phyloP scores from a whole-genome alignment of 345 rosid genomes.

The Laguncularia racemosa region DNA sequence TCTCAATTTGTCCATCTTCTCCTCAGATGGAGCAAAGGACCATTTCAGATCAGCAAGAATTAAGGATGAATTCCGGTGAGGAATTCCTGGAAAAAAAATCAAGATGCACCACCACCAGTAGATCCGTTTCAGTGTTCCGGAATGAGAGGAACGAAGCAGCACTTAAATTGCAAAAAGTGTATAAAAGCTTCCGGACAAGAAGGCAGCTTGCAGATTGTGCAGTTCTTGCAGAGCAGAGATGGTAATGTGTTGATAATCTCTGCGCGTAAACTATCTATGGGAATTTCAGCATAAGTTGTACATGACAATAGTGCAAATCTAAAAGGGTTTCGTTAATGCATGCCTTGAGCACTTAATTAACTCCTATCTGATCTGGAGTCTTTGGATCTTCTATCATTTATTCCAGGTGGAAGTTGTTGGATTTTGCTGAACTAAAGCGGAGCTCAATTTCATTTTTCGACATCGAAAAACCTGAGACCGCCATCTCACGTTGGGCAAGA shows the following conservation, averaged over 20 bases:
- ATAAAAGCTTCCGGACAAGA: slow-evolving; percentile 85
- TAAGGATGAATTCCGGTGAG: no score
- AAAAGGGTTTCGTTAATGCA: neutral
- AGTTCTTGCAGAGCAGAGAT: slow-evolving; percentile 87
- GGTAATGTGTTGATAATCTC: slow-evolving; percentile 31
- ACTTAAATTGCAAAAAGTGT: slow-evolving; percentile 77
- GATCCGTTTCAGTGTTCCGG: no score
- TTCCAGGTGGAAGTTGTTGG: slow-evolving; percentile 35
- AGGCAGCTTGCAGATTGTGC: slow-evolving; percentile 93
- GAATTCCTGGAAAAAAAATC: no score
- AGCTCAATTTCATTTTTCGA: slow-evolving; percentile 91
- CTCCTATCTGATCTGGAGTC: slow-evolving; percentile 2
- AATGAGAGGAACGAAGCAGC: slow-evolving; percentile 46
- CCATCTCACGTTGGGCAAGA: slow-evolving; percentile 86
- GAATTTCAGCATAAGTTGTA: neutral
- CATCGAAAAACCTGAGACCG: slow-evolving; percentile 70
- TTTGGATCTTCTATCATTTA: slow-evolving; percentile 2
- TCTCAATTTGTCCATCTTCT: no score
- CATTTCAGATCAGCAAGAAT: no score
- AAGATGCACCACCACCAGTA: no score
- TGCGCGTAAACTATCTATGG: neutral
- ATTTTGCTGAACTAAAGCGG: slow-evolving; percentile 84
- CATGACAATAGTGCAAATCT: neutral
- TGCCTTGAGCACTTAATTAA: neutral
- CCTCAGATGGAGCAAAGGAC: no score